phyloP scores from a whole-genome alignment of 305 asterid genomes.

The Fraxinus latifolia region DNA sequence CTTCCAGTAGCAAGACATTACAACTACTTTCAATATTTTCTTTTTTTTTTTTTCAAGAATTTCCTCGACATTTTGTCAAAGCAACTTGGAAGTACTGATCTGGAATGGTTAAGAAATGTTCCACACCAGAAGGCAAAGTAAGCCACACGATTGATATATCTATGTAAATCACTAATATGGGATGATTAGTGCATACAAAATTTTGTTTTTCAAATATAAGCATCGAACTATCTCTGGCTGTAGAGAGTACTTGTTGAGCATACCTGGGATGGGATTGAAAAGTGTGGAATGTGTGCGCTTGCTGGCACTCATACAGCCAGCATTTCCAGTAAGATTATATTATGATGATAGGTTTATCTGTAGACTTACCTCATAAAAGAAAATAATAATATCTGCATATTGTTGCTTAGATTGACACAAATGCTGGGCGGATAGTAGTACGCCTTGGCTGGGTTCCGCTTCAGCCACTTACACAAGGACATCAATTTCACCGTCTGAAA shows the following conservation, averaged over 20 bases:
- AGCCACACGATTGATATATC: not conserved
- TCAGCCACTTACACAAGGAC: slow-evolving; percentile 34
- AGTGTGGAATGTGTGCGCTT: slow-evolving; percentile 47
- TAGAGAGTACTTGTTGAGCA: slow-evolving; percentile 39
- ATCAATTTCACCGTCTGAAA: slow-evolving; percentile 31
- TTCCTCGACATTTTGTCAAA: slow-evolving; percentile 29
- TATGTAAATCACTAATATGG: not conserved
- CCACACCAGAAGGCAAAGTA: slow-evolving; percentile 51
- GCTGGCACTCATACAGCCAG: slow-evolving; percentile 42
- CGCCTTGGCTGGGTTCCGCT: slow-evolving; percentile 53
- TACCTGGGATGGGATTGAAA: slow-evolving; percentile 44
- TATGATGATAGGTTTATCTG: not conserved
- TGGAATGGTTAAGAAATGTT: slow-evolving; percentile 56
- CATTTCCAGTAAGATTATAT: slow-evolving; percentile 41
- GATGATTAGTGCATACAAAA: not conserved
- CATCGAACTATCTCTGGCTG: not conserved
- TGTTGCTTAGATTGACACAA: slow-evolving; percentile 35
- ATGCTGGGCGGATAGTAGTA: slow-evolving; percentile 43
- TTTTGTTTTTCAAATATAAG: not conserved
- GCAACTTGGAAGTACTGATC: slow-evolving; percentile 38
- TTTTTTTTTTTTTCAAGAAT: slow-evolving; percentile 20
- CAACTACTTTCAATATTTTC: not conserved
- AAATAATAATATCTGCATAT: not conserved
- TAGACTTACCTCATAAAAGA: not conserved
- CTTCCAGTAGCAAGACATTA: not conserved